These are phyloP conservation scores for Castanea crenata DNA, from an alignment of 306 rosid genomes.

Conservation along the genomic window DNA sequence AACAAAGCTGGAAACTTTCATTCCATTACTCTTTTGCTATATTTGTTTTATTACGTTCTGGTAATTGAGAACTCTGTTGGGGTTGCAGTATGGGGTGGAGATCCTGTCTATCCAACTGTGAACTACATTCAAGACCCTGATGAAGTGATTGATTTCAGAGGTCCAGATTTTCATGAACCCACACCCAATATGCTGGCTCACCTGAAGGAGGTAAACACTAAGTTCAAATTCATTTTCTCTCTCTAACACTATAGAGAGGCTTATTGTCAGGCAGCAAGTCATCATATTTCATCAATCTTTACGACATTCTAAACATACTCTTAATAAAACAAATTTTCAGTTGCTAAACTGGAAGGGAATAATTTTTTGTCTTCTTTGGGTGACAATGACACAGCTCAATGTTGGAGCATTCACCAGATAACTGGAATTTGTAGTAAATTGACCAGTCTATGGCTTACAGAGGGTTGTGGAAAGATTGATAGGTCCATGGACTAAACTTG, in stretches of 20 bases:
- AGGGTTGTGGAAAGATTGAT: background rate
- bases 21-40: background rate
- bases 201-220: conserved; percentile 71
- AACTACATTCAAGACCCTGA: conserved; percentile 96
- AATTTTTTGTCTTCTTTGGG: conserved; percentile 12
- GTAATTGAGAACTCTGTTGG: conserved; percentile 19
- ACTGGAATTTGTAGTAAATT: conserved; percentile 2
- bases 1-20: background rate
- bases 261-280: background rate
- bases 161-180: conserved; percentile 91
- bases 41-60: conserved; percentile 2
- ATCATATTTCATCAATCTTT: background rate
- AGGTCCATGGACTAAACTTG: background rate
- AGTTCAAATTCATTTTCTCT: background rate
- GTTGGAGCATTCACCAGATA: too few species aligned
- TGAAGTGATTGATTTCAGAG: conserved; percentile 81
- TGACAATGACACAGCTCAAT: conserved; percentile 2
- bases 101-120: conserved; percentile 96
- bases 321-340: conserved; percentile 4
- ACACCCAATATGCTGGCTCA: conserved; percentile 74
- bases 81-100: conserved; percentile 98
- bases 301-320: background rate
- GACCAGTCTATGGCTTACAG: background rate
- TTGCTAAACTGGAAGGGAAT: conserved; percentile 14
- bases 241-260: conserved; percentile 1